Base-by-base conservation (phyloP, 129 eudicot genomes). In the Chrysanthemum lavandulifolium region DNA sequence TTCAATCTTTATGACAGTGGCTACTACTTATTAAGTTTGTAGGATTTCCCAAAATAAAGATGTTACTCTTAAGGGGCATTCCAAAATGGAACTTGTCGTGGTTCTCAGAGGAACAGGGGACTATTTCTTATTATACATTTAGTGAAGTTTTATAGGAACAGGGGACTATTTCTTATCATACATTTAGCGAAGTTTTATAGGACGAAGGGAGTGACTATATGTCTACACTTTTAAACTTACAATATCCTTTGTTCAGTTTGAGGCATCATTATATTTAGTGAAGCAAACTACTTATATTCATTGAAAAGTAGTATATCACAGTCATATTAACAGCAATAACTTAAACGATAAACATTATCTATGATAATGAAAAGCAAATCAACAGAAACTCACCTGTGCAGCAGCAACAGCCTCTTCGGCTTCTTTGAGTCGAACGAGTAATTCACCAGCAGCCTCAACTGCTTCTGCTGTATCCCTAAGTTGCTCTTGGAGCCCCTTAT, bases 391-490 rank as follows among this genome's bases (percentile, higher is more conserved):
- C 63, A 94, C 99, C 89, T 90, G 85, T 50, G 99, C 88, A 77
- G 84, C 71, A 77, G 88, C 89, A 68, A 90, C 81, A 43, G 91
- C 91, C 79, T 88, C 97, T 83, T 94, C 99, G 51, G 96, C 96
- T 68, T 94, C 99, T 81, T 83, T 90, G 47, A 94, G 99, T 52
- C 97, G 85, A 59, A 94, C 99, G 64, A 94, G 88, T 58, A 94
- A 84, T 72, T 94, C 99, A 49, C 99, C 88, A 49, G 99, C 99
- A 72, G 99, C 99, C 75, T 94, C 96, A 72, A 94, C 96, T 79
- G 99, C 99, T 77, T 94, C 99, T 10, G 94, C 91, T 60, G 99
- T 94, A 76, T 94, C 99, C 58, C 93, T 84, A 69, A 94, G 73
- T 67, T 94, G 99, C 49, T 89, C 89, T 63, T 90, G 96, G 69